Percentiles rank a stretch among this genome's conserved stretches.
Conservation (phyloP, 2,329 filamentous ascomycete genomes). For the Colletotrichum lindemuthianum region DNA sequence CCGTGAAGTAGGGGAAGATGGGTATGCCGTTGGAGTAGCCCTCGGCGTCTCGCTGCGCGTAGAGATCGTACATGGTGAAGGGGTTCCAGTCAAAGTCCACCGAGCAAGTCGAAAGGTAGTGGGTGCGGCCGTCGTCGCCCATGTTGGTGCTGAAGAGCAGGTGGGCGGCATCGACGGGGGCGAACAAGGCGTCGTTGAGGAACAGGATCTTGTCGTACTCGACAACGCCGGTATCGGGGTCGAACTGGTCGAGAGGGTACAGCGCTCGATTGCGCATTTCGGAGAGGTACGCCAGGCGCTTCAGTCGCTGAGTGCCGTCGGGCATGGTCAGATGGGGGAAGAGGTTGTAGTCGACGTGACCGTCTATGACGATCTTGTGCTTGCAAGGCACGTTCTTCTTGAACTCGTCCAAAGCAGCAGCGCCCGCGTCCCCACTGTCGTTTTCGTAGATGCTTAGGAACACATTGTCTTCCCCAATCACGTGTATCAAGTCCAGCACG, state of each 20-base stretch:
- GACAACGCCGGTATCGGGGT: slow-evolving; percentile 44
- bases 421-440: slow-evolving; percentile 68
- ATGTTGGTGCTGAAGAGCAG: slow-evolving; percentile 71
- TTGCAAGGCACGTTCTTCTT: slow-evolving; percentile 55
- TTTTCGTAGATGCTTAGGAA: slow-evolving; percentile 81
- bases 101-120: slow-evolving; percentile 76
- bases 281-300: slow-evolving; percentile 79
- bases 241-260: slow-evolving; percentile 65
- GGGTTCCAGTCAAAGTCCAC: slow-evolving; percentile 74
- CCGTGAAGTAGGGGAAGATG: slow-evolving; percentile 75
- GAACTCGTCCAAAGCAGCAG: slow-evolving; percentile 63
- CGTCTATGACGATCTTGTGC: slow-evolving; percentile 67
- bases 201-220: slow-evolving; percentile 69
- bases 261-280: slow-evolving; percentile 78
- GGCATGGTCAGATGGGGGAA: slow-evolving; percentile 71
- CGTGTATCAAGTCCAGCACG: slow-evolving; percentile 69
- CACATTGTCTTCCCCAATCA: slow-evolving; percentile 74
- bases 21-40: slow-evolving; percentile 71
- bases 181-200: slow-evolving; percentile 72
- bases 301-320: slow-evolving; percentile 70
- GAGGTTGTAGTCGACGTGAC: slow-evolving; percentile 64
- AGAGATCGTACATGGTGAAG: slow-evolving; percentile 78
- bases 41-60: slow-evolving; percentile 74
- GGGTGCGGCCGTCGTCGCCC: slow-evolving; percentile 59
- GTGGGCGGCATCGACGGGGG: slow-evolving; percentile 62